Conservation (phyloP, 2,329 filamentous ascomycete genomes). For the Aureobasidium sp. region DNA sequence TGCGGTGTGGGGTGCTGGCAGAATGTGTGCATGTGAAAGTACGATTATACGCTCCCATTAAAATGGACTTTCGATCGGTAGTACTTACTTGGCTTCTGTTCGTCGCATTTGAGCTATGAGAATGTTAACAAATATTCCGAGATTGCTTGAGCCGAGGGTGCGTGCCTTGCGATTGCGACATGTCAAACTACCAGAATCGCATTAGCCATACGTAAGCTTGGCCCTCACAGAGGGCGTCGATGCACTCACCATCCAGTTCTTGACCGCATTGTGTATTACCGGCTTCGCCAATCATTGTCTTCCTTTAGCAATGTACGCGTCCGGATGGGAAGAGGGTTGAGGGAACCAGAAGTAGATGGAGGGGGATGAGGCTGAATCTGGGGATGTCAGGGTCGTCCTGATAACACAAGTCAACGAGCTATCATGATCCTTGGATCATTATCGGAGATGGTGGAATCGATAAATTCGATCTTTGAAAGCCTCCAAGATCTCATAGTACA, state of each 20-base stretch:
- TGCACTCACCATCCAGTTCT: conserved; percentile 30
- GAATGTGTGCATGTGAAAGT: neutral
- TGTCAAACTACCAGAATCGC: conserved; percentile 23
- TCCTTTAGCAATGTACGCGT: neutral
- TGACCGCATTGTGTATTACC: conserved; percentile 20
- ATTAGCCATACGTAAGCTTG: neutral
- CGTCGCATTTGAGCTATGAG: conserved; percentile 55
- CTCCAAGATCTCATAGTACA: neutral
- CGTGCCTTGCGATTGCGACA: conserved; percentile 29
- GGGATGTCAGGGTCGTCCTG: neutral
- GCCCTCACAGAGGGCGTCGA: neutral
- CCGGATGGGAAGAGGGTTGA: neutral
- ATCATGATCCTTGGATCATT: neutral
- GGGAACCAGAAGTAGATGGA: neutral
- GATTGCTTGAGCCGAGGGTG: neutral
- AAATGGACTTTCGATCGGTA: neutral
- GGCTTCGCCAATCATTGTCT: neutral
- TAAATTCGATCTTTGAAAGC: too few relatives aligned
- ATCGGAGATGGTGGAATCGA: neutral
- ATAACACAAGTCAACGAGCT: neutral
- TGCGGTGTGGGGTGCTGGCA: neutral
- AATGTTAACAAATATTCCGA: conserved; percentile 11
- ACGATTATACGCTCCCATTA: neutral
- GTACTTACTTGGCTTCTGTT: conserved; percentile 46
- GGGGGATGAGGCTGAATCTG: neutral